Percentiles rank a stretch among this genome's conserved stretches.
Evolutionary conservation across 352 stramenopile genomes (phyloP).

Genomic region (Hyaloperonospora arabidopsidis): DNA sequence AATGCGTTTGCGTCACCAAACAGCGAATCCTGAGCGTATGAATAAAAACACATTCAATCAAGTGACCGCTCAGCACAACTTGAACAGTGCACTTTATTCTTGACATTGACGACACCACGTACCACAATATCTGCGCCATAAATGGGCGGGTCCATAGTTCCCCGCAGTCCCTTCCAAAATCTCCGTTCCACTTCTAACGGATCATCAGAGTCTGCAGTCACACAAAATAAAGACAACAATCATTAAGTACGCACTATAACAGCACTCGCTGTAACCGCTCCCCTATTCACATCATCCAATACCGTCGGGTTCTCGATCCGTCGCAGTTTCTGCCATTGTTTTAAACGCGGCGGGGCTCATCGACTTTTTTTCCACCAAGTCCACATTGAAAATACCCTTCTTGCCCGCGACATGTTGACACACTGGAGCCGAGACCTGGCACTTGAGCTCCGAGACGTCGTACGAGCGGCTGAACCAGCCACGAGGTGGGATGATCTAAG

Average conservation of each 20-base stretch:
- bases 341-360: slow-evolving; percentile 62
- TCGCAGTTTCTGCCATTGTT: slow-evolving; percentile 30
- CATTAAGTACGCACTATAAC: neutral
- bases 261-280: neutral
- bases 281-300: neutral
- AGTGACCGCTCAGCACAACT: neutral
- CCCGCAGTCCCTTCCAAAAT: slow-evolving; percentile 85
- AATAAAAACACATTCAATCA: neutral
- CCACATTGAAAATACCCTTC: slow-evolving; percentile 87
- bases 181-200: slow-evolving; percentile 58
- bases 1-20: slow-evolving; percentile 63
- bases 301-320: slow-evolving; percentile 29
- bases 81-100: neutral
- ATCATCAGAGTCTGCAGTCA: slow-evolving; percentile 27
- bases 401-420: slow-evolving; percentile 85
- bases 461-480: slow-evolving; percentile 75
- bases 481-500: slow-evolving; percentile 55
- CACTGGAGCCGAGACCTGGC: slow-evolving; percentile 53
- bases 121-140: slow-evolving; percentile 89
- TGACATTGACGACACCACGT: slow-evolving; percentile 4
- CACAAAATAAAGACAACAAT: neutral
- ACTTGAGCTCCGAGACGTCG: slow-evolving; percentile 40
- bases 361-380: slow-evolving; percentile 80
- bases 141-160: slow-evolving; percentile 80
- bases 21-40: slow-evolving; percentile 47